Evolutionary conservation across 2,329 filamentous ascomycete genomes (phyloP), one percentile per base, ranked within the genome.

Genomic region (Neofusicoccum umdonicola): DNA sequence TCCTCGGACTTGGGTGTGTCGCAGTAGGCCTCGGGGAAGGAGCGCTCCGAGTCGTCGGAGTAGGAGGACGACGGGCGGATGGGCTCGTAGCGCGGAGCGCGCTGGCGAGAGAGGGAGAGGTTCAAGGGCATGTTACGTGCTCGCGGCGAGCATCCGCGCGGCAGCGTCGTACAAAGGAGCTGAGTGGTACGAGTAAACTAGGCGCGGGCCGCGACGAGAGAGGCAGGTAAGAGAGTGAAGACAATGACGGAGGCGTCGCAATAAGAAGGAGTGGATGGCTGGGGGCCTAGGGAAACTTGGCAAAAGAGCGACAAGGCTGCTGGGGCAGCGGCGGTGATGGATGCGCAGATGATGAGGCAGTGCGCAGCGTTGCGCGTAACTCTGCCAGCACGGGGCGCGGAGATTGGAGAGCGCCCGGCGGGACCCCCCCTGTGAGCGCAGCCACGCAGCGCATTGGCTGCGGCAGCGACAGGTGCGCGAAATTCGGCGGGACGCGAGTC

Each of bases 291-390:
- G 62, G 13, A 52, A 47, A n/a, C 62, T 57, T 47, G 62, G 62
- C 62, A 35, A 63, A 19, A 50, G 51, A 56, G 51, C 52, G 58
- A 50, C 45, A 50, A 50, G 37, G 44, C 45, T 39, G 9, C 11
- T 39, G 37, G 37, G 37, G 6, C 13, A 15, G 9, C 11, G 37
- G 37, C 37, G 6, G 37, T 39, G 37, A 39, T 39, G 37, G 37
- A 64, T 47, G 42, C 35, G 42, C 51, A 56, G 62, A 57, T 58
- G 62, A 58, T 50, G 62, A 42, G 62, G 62, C 62, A 58, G 62
- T 64, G 62, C 62, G 41, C 48, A 35, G 41, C 50, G 50, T 50
- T 52, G 50, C 47, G 60, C 47, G 61, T 54, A 51, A 54, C 22
- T n/a, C 5, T 57, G 13, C 54, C 37, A 58, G 19, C 37, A 41